phyloP scores from a whole-genome alignment of 2,329 filamentous ascomycete genomes.

The Cladosporium sp. region DNA sequence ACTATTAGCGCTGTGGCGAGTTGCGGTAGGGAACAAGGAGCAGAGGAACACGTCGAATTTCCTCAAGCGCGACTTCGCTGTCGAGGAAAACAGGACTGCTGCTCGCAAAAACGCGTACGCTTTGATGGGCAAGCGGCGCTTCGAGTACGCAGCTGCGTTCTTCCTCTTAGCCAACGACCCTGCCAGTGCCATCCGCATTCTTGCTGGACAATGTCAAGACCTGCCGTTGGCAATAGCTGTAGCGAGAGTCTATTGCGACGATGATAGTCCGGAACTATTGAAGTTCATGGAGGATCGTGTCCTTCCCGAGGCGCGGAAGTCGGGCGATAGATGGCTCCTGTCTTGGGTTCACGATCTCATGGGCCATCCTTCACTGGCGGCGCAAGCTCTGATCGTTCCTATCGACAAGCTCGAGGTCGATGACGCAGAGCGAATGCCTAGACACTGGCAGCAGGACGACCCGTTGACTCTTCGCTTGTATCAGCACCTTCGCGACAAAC shows the following conservation, averaged over 20 bases:
- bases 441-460: constrained; percentile 69
- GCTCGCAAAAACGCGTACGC: constrained; percentile 97
- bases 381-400: constrained; percentile 67
- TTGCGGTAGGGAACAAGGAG: constrained; percentile 85
- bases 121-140: constrained; percentile 82
- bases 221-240: constrained; percentile 87
- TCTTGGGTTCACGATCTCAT: constrained; percentile 97
- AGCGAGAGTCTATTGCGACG: constrained; percentile 81
- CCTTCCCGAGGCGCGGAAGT: constrained; percentile 68
- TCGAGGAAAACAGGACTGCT: constrained; percentile 80
- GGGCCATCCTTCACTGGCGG: constrained; percentile 74
- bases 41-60: constrained; percentile 75
- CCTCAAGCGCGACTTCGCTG: constrained; percentile 84
- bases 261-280: constrained; percentile 68
- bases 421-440: constrained; percentile 2
- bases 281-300: constrained; percentile 76
- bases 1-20: constrained; percentile 87
- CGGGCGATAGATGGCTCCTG: constrained; percentile 89
- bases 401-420: constrained; percentile 62
- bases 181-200: constrained; percentile 79
- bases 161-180: constrained; percentile 86
- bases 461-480: constrained; percentile 86
- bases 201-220: constrained; percentile 82
- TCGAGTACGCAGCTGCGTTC: constrained; percentile 93
- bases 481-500: constrained; percentile 74